These are phyloP conservation scores for Hypoxylon cercidicola DNA, from an alignment of 495 filamentous ascomycete genomes.

Conservation along the genomic window DNA sequence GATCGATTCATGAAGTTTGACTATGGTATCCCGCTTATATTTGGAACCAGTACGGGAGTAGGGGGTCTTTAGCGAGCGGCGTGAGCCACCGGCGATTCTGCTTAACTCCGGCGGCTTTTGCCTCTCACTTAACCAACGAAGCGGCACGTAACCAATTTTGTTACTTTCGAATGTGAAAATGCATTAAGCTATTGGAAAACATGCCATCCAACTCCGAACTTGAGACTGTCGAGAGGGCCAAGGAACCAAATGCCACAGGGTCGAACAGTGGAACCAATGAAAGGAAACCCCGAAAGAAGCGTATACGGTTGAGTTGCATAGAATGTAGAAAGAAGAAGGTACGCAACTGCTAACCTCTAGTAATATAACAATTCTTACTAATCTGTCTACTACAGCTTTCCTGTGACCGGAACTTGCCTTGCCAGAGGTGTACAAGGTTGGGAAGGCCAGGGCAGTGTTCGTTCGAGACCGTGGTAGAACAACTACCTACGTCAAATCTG, in stretches of 20 bases:
- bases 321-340: slow-evolving; percentile 46
- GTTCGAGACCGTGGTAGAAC: slow-evolving; percentile 27
- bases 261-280: neutral
- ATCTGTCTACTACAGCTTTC: slow-evolving; percentile 27
- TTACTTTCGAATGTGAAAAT: neutral
- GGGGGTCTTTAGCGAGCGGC: no score
- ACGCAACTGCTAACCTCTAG: neutral
- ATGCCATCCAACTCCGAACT: slow-evolving; percentile 7
- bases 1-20: no score
- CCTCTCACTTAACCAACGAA: neutral
- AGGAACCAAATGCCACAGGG: neutral
- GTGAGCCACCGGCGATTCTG: slow-evolving; percentile 16
- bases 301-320: slow-evolving; percentile 35
- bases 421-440: slow-evolving; percentile 39
- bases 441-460: slow-evolving; percentile 34
- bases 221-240: neutral
- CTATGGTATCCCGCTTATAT: no score
- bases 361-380: neutral
- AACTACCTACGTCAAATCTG: neutral
- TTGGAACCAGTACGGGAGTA: no score
- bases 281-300: slow-evolving; percentile 33
- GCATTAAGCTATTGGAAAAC: neutral
- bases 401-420: slow-evolving; percentile 41
- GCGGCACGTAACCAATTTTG: neutral
- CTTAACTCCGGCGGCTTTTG: slow-evolving; percentile 12